Evolutionary conservation across 352 stramenopile genomes (phyloP).

Genomic region (Phytophthora pistaciae): DNA sequence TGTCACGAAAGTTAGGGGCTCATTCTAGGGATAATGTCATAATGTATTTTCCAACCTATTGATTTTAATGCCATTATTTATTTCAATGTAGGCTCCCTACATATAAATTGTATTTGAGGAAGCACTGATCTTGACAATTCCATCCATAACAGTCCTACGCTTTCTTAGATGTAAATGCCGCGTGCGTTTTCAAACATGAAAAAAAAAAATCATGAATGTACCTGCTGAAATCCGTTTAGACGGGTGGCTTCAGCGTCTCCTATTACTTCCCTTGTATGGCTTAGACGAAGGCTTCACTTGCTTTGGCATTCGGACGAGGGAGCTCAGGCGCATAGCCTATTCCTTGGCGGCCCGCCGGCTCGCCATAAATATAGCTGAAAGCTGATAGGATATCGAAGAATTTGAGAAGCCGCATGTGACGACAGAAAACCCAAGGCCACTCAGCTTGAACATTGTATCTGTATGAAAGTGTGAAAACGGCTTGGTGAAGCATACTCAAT

Average conservation of each 20-base stretch:
- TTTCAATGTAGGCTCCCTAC: too few species aligned
- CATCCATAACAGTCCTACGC: not conserved
- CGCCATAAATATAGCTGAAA: not conserved
- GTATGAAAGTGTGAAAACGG: not conserved
- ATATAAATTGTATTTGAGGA: too few species aligned
- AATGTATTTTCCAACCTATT: too few species aligned
- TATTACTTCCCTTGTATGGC: not conserved
- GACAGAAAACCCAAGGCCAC: not conserved
- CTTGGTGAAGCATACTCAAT: not conserved
- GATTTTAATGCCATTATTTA: too few species aligned
- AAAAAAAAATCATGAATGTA: conserved; percentile 14
- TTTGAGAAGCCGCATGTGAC: not conserved
- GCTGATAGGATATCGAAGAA: not conserved
- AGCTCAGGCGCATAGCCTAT: not conserved
- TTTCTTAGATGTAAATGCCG: not conserved
- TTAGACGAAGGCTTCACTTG: not conserved
- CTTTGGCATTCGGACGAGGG: not conserved
- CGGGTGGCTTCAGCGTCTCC: not conserved
- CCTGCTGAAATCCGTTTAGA: not conserved
- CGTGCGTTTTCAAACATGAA: conserved; percentile 9
- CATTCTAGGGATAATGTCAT: too few species aligned
- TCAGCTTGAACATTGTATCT: not conserved
- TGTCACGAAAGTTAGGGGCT: too few species aligned
- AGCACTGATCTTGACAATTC: not conserved
- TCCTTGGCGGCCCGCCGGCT: not conserved